These are phyloP conservation scores for Wallacemonas sp. DNA, from an alignment of 208 protist species.

Conservation along the genomic window DNA sequence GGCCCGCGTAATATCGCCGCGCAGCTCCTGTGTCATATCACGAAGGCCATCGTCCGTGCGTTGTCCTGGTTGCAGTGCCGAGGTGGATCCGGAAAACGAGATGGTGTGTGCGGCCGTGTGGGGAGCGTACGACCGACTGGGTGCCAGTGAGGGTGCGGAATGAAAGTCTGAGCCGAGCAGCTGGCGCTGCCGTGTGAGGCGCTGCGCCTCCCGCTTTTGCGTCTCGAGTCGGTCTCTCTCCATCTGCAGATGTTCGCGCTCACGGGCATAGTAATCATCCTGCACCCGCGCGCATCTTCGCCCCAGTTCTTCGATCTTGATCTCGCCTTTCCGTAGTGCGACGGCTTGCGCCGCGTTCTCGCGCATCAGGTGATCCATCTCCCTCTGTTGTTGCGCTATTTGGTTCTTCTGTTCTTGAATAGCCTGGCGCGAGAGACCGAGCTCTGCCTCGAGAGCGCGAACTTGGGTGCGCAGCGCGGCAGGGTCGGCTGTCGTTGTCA, in stretches of 20 bases:
- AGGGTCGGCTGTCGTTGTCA: neutral
- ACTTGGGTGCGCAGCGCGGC: neutral
- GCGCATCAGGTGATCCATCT: conserved; percentile 19
- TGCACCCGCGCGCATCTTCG: conserved; percentile 39
- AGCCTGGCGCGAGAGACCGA: conserved; percentile 29
- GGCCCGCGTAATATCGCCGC: conserved; percentile 1
- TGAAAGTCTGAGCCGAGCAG: neutral
- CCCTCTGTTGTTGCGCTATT: conserved; percentile 28
- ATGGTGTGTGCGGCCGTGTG: neutral
- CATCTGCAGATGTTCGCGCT: conserved; percentile 22
- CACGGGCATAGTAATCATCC: conserved; percentile 38
- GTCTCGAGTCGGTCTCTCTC: conserved; percentile 18
- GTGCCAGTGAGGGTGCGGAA: too few species aligned
- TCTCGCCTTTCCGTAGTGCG: conserved; percentile 35
- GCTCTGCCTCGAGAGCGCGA: conserved; percentile 40
- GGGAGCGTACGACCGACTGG: too few species aligned
- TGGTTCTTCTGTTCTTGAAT: conserved; percentile 39
- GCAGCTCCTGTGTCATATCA: conserved; percentile 34
- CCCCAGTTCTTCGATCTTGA: conserved; percentile 33
- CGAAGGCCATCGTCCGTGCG: conserved; percentile 23
- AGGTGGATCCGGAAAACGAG: neutral
- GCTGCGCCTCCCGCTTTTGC: neutral
- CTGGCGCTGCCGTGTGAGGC: conserved; percentile 19
- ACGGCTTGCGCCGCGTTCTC: conserved; percentile 33
- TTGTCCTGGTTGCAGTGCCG: neutral